These are phyloP conservation scores for Syzygium jambos DNA, from an alignment of 345 rosid genomes.

Conservation along the genomic window DNA sequence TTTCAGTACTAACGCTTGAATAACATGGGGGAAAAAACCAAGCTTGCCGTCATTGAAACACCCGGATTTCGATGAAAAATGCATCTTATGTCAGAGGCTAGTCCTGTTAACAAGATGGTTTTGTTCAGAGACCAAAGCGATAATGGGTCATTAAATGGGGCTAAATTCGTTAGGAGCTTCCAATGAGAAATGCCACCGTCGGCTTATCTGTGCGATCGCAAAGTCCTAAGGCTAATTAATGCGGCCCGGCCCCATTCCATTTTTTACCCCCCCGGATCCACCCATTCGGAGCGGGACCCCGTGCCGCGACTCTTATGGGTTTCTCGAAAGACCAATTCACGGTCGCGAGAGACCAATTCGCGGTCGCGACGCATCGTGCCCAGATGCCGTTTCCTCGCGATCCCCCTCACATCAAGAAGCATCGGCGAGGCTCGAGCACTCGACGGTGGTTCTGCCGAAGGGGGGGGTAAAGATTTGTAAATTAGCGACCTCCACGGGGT, in stretches of 20 bases:
- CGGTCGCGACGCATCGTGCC: background rate
- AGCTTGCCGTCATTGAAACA: background rate
- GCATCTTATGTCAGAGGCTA: background rate
- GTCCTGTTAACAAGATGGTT: background rate
- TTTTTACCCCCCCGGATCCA: too few relatives aligned
- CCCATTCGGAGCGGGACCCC: too few relatives aligned
- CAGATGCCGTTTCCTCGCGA: background rate
- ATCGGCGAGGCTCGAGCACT: background rate
- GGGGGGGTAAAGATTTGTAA: background rate
- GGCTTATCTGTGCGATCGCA: background rate
- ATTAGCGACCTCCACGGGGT: background rate
- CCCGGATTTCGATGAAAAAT: background rate
- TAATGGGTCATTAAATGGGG: background rate
- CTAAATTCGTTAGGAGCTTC: background rate
- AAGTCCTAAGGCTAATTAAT: background rate
- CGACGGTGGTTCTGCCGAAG: background rate
- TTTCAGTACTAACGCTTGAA: background rate
- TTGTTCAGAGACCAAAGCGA: background rate
- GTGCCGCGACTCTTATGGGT: background rate
- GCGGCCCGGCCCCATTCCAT: too few relatives aligned
- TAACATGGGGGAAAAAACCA: background rate
- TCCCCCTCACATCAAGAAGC: background rate
- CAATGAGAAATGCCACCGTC: background rate
- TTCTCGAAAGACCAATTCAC: background rate
- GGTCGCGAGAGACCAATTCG: background rate